These are phyloP conservation scores for Blastocystis sp. DNA, from an alignment of 352 stramenopile genomes.

Conservation along the genomic window DNA sequence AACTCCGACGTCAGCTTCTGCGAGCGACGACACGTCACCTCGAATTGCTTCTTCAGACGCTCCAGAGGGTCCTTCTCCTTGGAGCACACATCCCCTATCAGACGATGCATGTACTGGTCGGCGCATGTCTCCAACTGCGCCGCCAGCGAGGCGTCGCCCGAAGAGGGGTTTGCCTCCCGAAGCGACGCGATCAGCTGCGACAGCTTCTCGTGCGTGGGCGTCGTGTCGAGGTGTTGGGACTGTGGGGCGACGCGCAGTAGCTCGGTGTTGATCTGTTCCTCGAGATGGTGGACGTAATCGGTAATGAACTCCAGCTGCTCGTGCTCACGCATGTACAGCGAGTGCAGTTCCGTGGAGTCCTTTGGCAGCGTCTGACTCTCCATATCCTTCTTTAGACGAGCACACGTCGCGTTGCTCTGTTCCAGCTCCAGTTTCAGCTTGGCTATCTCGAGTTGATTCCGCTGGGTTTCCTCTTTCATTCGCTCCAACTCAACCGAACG, in stretches of 20 bases:
- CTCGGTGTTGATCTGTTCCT: background rate
- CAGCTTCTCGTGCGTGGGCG: background rate
- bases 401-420: too few relatives aligned
- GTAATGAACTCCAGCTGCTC: constrained; percentile 8
- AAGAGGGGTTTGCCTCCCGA: background rate
- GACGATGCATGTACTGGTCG: background rate
- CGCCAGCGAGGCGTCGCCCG: background rate
- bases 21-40: constrained; percentile 9
- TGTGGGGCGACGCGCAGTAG: background rate
- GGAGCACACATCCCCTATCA: background rate
- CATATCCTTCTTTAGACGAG: background rate
- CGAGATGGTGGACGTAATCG: background rate
- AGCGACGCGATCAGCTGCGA: background rate
- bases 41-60: background rate
- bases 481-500: background rate
- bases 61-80: background rate
- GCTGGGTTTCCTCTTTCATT: background rate
- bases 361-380: background rate
- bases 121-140: background rate
- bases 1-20: constrained; percentile 16
- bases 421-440: background rate
- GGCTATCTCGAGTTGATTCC: background rate
- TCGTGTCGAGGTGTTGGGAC: background rate
- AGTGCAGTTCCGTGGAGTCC: background rate
- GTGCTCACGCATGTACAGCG: background rate